These are phyloP conservation scores for Fusarium sp. DNA, from an alignment of 2,329 filamentous ascomycete genomes.

Conservation along the genomic window DNA sequence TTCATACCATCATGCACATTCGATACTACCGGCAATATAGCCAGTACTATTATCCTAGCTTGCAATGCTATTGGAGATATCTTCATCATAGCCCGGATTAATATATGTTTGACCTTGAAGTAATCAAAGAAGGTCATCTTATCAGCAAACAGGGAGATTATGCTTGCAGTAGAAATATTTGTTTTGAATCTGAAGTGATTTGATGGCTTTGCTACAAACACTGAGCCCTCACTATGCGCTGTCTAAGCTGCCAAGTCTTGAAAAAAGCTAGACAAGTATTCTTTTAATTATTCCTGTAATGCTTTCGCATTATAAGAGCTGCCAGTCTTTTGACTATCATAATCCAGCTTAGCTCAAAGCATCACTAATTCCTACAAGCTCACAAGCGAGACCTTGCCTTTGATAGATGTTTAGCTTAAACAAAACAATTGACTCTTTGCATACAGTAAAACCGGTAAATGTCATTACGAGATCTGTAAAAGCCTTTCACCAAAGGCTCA, in stretches of 20 bases:
- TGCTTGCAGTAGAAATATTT: too few species aligned
- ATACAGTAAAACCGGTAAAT: background rate
- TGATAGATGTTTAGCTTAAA: background rate
- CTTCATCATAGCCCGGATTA: too few species aligned
- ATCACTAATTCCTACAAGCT: background rate
- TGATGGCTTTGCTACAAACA: too few species aligned
- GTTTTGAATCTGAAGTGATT: too few species aligned
- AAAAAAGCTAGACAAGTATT: background rate
- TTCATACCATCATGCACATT: background rate
- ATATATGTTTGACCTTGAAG: too few species aligned
- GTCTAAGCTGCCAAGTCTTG: too few species aligned
- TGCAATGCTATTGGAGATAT: background rate
- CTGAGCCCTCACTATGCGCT: too few species aligned
- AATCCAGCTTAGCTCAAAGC: background rate
- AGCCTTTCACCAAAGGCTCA: slow-evolving; percentile 57
- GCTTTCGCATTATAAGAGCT: background rate
- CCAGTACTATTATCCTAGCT: background rate
- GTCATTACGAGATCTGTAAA: background rate
- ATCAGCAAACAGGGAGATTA: too few species aligned
- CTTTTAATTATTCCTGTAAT: background rate
- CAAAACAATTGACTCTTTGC: background rate
- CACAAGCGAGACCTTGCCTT: too few species aligned
- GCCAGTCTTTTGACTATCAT: background rate
- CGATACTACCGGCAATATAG: too few species aligned
- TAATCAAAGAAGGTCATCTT: too few species aligned